Conservation (phyloP, 2,329 filamentous ascomycete genomes). For the Microsporum canis region DNA sequence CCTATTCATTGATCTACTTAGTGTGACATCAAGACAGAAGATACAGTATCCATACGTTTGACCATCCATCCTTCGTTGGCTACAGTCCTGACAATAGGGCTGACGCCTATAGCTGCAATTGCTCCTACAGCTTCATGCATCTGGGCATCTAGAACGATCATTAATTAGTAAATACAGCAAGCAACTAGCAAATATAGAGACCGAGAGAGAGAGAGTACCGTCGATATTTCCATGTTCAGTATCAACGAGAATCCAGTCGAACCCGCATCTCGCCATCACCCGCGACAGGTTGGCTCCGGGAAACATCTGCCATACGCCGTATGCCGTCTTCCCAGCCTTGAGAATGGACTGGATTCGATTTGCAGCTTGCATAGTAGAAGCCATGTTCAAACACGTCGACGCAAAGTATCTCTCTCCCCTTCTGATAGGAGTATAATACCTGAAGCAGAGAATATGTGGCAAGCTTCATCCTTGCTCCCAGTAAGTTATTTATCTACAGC, state of each 20-base stretch:
- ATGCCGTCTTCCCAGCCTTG: constrained; percentile 37
- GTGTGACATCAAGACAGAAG: background rate
- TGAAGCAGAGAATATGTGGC: background rate
- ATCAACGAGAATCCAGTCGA: constrained; percentile 46
- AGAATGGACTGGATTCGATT: constrained; percentile 44
- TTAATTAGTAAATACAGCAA: background rate
- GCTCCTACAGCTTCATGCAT: constrained; percentile 47
- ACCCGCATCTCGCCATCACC: constrained; percentile 42
- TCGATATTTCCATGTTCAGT: constrained; percentile 48
- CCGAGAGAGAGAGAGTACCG: constrained; percentile 22
- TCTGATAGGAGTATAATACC: background rate
- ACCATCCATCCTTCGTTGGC: constrained; percentile 53
- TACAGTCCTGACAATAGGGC: constrained; percentile 39
- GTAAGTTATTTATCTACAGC: background rate
- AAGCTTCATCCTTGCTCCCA: background rate
- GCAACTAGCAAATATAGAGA: background rate
- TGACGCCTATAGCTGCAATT: constrained; percentile 32
- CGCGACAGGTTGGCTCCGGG: constrained; percentile 45
- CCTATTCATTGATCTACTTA: constrained; percentile 20
- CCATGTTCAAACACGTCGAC: background rate
- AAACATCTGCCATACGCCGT: constrained; percentile 49
- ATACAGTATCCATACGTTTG: constrained; percentile 34
- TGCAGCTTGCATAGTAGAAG: constrained; percentile 38
- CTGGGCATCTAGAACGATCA: constrained; percentile 29
- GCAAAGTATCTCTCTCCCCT: background rate